A percentile compares a stretch with the other conserved stretches of the same genome.
phyloP scores from a whole-genome alignment of 1,284 basidiomycete genomes.

The Cutaneotrichosporon sp. region DNA sequence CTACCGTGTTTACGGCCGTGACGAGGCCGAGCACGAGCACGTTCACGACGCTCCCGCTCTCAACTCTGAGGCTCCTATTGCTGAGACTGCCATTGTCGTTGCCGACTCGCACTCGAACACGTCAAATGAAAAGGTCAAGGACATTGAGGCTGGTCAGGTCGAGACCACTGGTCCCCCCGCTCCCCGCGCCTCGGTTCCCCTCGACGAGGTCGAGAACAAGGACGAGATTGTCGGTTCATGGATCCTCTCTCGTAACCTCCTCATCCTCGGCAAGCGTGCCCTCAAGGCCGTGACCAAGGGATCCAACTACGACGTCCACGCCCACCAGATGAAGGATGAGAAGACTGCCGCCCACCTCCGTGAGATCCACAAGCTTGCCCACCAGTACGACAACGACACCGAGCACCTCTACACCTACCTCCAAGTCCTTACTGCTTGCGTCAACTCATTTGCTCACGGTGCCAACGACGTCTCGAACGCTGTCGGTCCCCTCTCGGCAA shows the following conservation, averaged over 20 bases:
- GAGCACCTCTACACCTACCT: constrained; percentile 58
- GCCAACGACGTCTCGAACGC: constrained; percentile 53
- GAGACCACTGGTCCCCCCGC: not conserved
- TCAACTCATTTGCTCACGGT: constrained; percentile 57
- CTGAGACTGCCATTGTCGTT: not conserved
- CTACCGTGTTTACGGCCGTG: constrained; percentile 48
- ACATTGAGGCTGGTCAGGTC: not conserved
- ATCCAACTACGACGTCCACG: constrained; percentile 50
- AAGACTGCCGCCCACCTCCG: constrained; percentile 44
- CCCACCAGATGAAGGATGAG: constrained; percentile 35
- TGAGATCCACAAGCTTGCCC: constrained; percentile 50
- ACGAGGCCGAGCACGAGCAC: constrained; percentile 27
- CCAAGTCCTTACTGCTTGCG: constrained; percentile 58
- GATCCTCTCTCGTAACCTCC: constrained; percentile 53
- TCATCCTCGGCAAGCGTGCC: constrained; percentile 50
- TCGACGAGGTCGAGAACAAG: no score
- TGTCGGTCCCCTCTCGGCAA: constrained; percentile 50
- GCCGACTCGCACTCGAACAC: not conserved
- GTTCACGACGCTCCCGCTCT: not conserved
- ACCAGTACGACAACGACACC: constrained; percentile 56
- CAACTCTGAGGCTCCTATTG: not conserved
- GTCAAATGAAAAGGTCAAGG: not conserved
- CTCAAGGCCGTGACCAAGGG: constrained; percentile 39
- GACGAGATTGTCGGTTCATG: constrained; percentile 38
- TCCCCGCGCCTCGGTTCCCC: no score